Evolutionary conservation across 192 early-diverging fungal genomes (phyloP).

Genomic region (Rhizophagus clarus): DNA sequence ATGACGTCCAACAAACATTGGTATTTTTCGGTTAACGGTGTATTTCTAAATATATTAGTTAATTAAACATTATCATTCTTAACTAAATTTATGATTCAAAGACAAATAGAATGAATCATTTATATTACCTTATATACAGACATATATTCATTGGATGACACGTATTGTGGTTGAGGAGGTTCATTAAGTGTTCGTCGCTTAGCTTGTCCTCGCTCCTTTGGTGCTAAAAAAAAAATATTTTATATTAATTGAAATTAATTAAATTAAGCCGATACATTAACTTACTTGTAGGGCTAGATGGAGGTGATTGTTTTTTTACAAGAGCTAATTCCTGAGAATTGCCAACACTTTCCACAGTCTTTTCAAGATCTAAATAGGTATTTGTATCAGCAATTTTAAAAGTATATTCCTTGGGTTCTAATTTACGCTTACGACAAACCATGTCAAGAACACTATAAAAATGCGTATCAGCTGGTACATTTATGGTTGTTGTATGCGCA

Average conservation of each 20-base stretch:
- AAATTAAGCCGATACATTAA: background rate
- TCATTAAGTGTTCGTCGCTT: slow-evolving; percentile 17
- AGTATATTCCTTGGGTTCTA: slow-evolving; percentile 83
- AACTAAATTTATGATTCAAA: background rate
- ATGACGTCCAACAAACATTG: slow-evolving; percentile 82
- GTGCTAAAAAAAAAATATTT: background rate
- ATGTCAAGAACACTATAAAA: slow-evolving; percentile 80
- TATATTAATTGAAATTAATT: background rate
- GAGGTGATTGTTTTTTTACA: slow-evolving; percentile 60
- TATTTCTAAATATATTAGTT: slow-evolving; percentile 63
- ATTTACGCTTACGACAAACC: slow-evolving; percentile 87
- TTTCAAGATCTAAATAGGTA: slow-evolving; percentile 76
- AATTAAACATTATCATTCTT: background rate
- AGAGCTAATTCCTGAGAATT: slow-evolving; percentile 69
- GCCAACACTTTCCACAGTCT: slow-evolving; percentile 69
- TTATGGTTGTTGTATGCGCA: slow-evolving; percentile 89
- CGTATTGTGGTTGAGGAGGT: slow-evolving; percentile 21
- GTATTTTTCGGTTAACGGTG: slow-evolving; percentile 77
- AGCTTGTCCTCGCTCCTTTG: background rate
- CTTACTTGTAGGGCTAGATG: slow-evolving; percentile 14
- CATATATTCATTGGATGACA: slow-evolving; percentile 31
- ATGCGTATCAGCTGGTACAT: slow-evolving; percentile 67
- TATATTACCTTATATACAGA: slow-evolving; percentile 30
- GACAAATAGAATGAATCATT: background rate
- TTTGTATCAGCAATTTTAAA: slow-evolving; percentile 80